Evolutionary conservation across 495 filamentous ascomycete species (phyloP), one percentile per base, ranked within the genome.

Genomic region (Aspergillus sparsus): DNA sequence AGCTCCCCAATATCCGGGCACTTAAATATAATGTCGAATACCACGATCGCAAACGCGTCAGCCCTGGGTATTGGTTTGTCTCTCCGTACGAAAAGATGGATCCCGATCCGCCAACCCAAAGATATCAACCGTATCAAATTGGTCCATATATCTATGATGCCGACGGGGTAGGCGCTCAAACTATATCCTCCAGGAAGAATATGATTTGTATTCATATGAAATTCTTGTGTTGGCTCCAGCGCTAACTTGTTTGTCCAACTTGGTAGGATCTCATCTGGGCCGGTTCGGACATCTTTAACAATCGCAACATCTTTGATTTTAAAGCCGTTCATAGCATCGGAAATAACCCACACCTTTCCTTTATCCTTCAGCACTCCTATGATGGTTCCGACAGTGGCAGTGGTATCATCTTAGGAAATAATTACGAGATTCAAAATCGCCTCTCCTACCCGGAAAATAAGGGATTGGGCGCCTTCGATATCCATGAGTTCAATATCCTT

Each of bases 401-500:
- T 32, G 74, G 72, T 12, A 46, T 72, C n/a, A 66, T 77, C 32
- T 31, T 75, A 54, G 58, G 65, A 9, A 63, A 69, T 7, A 47
- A 67, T 12, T 77, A 74, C 54, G 57, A 70, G 21, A 58, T 77
- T 32, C 60, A 73, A 42, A 55, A 71, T 27, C 68, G 44, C 44
- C 12, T 73, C 42, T 68, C 77, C 27, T 61, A 66, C 6, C 55
- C 75, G 32, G 65, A 71, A 21, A 41, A 65, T 9, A 70, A 75
- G 41, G 27, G 18, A 15, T 58, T 75, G 7, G 70, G 69, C 5
- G 41, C 53, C 5, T 74, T 76, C 55, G 72, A 77, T 44, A 79
- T 78, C 37, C 80, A 82, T 55, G 80, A 82, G 53, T 80, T 80
- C 57, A 75, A 73, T 7, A 54, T 77, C n/a, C 71, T 69, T 49